A percentile compares a stretch with the other conserved stretches of the same genome.
Conservation (phyloP, 2,329 filamentous ascomycete genomes). For the Emericellopsis atlantica region DNA sequence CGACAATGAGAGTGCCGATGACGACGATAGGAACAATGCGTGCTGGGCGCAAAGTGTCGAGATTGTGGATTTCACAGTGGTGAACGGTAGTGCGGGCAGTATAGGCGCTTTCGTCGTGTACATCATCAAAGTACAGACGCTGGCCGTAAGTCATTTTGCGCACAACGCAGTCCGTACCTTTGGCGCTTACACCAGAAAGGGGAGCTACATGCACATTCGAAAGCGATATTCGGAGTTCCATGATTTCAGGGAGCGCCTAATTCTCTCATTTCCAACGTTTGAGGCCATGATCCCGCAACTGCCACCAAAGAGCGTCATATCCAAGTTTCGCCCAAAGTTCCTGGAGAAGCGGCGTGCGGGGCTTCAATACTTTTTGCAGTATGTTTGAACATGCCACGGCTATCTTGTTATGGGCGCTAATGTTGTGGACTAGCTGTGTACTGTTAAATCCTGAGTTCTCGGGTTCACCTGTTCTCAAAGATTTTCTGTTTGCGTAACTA, state of each 20-base stretch:
- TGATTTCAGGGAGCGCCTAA: conserved; percentile 59
- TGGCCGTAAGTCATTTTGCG: conserved; percentile 49
- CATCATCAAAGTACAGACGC: conserved; percentile 78
- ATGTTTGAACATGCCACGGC: conserved; percentile 19
- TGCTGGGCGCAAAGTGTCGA: conserved; percentile 55
- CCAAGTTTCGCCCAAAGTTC: conserved; percentile 73
- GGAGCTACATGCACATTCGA: conserved; percentile 47
- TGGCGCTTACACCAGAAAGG: conserved; percentile 23
- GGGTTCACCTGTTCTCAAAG: conserved; percentile 78
- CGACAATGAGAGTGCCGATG: conserved; percentile 45
- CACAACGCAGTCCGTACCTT: neutral
- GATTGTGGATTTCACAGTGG: conserved; percentile 41
- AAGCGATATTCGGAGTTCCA: conserved; percentile 92
- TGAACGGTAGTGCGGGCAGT: conserved; percentile 42
- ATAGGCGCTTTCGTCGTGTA: conserved; percentile 91
- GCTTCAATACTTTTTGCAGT: conserved; percentile 90
- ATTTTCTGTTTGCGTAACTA: conserved; percentile 61
- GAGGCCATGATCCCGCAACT: conserved; percentile 77
- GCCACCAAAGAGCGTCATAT: conserved; percentile 84
- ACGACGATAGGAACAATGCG: conserved; percentile 37
- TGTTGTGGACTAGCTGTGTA: conserved; percentile 53
- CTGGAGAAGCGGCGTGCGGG: conserved; percentile 73
- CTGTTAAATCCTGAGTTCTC: conserved; percentile 89
- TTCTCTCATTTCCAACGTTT: conserved; percentile 73
- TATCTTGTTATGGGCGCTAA: neutral